Evolutionary conservation across 768 basidiomycete species (phyloP).

Genomic region (Pleurotus djamor): DNA sequence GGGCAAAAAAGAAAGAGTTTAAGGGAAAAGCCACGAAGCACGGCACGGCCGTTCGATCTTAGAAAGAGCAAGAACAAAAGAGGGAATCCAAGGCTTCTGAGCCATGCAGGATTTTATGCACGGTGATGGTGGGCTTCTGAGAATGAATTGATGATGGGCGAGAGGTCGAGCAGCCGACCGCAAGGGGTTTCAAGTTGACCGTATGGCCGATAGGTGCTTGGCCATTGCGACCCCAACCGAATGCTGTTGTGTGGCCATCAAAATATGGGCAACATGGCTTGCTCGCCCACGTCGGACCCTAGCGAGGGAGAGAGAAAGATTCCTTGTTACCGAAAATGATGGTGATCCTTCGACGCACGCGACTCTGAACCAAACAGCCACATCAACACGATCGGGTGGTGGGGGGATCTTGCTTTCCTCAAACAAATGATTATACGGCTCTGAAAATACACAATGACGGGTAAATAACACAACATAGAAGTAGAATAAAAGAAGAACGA

Average conservation of each 20-base stretch:
- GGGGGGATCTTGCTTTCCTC: too few relatives aligned
- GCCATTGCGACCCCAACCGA: background rate
- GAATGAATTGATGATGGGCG: background rate
- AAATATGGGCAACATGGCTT: background rate
- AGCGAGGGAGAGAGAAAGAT: background rate
- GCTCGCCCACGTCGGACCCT: background rate
- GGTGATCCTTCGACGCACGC: too few relatives aligned
- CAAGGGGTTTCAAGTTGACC: slow-evolving; percentile 1
- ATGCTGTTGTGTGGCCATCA: background rate
- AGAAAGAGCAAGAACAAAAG: background rate
- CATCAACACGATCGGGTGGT: too few relatives aligned
- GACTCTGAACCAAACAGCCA: too few relatives aligned
- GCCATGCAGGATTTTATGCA: background rate
- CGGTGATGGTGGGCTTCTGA: background rate
- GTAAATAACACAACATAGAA: background rate
- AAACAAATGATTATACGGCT: too few relatives aligned
- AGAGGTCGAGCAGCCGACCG: background rate
- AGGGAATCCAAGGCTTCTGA: background rate
- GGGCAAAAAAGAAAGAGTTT: background rate
- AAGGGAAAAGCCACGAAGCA: background rate
- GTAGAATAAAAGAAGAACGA: background rate
- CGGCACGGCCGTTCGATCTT: slow-evolving; percentile 5
- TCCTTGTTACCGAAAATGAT: background rate
- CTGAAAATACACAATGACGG: background rate
- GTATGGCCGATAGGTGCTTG: slow-evolving; percentile 2